A percentile compares a stretch with the other conserved stretches of the same genome.
Evolutionary conservation across 805 yeast genomes (phyloP).

Genomic region (Barnettozyma populi): DNA sequence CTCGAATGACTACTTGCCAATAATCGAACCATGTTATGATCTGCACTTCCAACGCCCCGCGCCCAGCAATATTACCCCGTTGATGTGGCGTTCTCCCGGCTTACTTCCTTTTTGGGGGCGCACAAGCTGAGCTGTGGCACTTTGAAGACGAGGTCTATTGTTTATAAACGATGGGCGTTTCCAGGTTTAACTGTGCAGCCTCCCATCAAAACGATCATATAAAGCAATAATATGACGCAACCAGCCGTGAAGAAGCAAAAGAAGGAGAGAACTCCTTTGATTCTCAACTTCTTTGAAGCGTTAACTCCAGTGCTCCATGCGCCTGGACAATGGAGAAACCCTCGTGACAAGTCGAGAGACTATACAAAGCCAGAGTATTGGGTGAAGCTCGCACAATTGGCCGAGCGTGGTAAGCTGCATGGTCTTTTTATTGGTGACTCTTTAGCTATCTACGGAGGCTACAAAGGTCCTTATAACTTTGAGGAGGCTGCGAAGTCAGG

Average conservation of each 20-base stretch:
- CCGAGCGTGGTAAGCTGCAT: constrained; percentile 35
- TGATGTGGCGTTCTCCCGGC: background rate
- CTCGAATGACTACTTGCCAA: too few relatives aligned
- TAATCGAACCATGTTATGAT: too few relatives aligned
- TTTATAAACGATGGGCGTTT: too few relatives aligned
- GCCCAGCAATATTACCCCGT: too few relatives aligned
- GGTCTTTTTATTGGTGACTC: constrained; percentile 34
- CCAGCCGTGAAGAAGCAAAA: constrained; percentile 17
- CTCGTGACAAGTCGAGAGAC: constrained; percentile 18
- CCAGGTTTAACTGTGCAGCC: too few relatives aligned
- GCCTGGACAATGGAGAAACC: constrained; percentile 24
- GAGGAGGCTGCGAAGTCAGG: constrained; percentile 28
- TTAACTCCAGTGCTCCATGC: constrained; percentile 20
- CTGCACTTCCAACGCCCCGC: too few relatives aligned
- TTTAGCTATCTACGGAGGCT: constrained; percentile 34
- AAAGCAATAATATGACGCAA: background rate
- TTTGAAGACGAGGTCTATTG: background rate
- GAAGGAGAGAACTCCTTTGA: constrained; percentile 14
- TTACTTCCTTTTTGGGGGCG: background rate
- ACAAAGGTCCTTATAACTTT: constrained; percentile 32
- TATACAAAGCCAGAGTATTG: constrained; percentile 30
- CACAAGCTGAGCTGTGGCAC: background rate
- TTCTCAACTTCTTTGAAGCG: constrained; percentile 21
- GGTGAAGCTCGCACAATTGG: constrained; percentile 33
- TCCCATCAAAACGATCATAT: too few relatives aligned